Conservation (phyloP, 768 basidiomycete genomes). For the Lentinula lateritia region DNA sequence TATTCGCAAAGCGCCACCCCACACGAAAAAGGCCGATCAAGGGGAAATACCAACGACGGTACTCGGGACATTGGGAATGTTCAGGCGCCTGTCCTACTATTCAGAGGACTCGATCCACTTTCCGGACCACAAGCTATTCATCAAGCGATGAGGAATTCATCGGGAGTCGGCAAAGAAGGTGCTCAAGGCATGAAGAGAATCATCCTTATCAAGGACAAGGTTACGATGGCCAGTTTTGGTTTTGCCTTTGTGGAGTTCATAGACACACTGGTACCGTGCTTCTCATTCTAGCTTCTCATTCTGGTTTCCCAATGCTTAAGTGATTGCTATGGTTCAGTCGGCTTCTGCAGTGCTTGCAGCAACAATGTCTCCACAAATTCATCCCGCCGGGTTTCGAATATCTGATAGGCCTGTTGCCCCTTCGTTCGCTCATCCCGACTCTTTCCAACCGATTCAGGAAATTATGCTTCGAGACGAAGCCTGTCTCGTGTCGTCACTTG, state of each 20-base stretch:
- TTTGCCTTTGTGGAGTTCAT: conserved; percentile 93
- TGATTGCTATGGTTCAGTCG: conserved; percentile 41
- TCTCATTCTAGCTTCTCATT: not conserved
- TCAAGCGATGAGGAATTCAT: conserved; percentile 76
- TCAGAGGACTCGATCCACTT: conserved; percentile 85
- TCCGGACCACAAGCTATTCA: conserved; percentile 87
- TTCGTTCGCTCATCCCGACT: conserved; percentile 89
- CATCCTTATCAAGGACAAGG: conserved; percentile 83
- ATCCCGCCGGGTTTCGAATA: conserved; percentile 93
- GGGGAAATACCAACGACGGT: conserved; percentile 81
- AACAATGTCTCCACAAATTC: conserved; percentile 81
- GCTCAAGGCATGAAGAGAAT: conserved; percentile 86
- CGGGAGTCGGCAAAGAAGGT: conserved; percentile 71
- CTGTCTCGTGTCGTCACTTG: conserved; percentile 60
- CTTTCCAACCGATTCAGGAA: conserved; percentile 79
- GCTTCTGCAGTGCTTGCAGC: conserved; percentile 77
- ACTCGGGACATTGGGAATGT: conserved; percentile 92
- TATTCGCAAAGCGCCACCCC: conserved; percentile 85
- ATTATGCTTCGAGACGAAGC: conserved; percentile 73
- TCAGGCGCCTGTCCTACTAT: conserved; percentile 76
- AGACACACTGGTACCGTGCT: conserved; percentile 62
- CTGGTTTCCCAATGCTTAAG: not conserved
- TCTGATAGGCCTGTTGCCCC: conserved; percentile 84
- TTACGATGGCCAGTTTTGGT: conserved; percentile 84
- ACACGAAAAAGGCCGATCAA: conserved; percentile 56